A percentile compares a stretch with the other conserved stretches of the same genome.
phyloP scores from a whole-genome alignment of 2,329 filamentous ascomycete species.

The Arthrobotrys iridis region DNA sequence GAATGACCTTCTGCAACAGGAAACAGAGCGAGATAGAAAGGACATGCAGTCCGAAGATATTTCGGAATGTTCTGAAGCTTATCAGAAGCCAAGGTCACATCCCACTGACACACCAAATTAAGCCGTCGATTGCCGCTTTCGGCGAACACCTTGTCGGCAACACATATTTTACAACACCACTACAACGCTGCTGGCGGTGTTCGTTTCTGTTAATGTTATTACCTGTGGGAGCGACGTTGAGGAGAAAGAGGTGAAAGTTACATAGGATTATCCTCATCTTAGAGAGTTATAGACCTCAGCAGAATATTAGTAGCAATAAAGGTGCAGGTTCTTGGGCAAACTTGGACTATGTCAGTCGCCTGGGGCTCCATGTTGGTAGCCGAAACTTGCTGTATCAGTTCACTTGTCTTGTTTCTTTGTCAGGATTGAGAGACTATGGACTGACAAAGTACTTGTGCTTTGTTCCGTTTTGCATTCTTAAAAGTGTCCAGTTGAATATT shows the following conservation, averaged over 20 bases:
- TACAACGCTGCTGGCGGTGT: background rate
- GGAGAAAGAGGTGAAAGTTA: too few species aligned
- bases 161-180: constrained; percentile 39
- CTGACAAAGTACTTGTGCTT: constrained; percentile 2
- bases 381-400: background rate
- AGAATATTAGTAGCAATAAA: background rate
- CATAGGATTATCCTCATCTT: too few species aligned
- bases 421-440: background rate
- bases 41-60: constrained; percentile 27
- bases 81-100: constrained; percentile 21
- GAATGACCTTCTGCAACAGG: constrained; percentile 49
- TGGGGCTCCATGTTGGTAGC: constrained; percentile 7
- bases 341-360: background rate
- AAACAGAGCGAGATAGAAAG: constrained; percentile 6
- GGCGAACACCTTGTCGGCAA: constrained; percentile 14
- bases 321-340: background rate
- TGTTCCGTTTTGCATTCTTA: constrained; percentile 30
- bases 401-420: constrained; percentile 28
- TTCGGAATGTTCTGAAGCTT: constrained; percentile 40
- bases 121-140: constrained; percentile 45
- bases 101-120: constrained; percentile 19
- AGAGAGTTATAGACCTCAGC: background rate
- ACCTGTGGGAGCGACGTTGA: too few species aligned
- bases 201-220: too few species aligned
- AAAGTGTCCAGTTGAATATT: background rate